Base-by-base conservation (phyloP, 441 rosid genomes). In the Erodium trifolium region DNA sequence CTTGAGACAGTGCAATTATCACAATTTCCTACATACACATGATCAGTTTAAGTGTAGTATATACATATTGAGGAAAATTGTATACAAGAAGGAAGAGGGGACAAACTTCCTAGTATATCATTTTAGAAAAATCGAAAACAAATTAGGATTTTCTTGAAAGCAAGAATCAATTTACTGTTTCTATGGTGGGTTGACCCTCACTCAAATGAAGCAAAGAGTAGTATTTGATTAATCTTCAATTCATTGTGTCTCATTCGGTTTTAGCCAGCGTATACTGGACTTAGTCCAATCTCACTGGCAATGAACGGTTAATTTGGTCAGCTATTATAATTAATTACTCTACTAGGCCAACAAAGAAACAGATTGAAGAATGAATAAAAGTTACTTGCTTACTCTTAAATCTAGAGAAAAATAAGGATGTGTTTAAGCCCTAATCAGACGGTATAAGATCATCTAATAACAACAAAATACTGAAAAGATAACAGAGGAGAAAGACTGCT, bases 21-120 rank as follows among this genome's bases (percentile, higher is more conserved):
- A 75, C 87, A 83, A 73, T 83, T 83, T 83, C 87, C 87, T 83
- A 71, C 41, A 67, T 39, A 45, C 27, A 51, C 3, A 69, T 35
- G 66, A 19, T 29, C 45, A 70, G 27, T 45, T 63, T 14, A 37
- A 65, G n/a, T 59, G 64, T 29, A 11, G 53, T 43, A 17, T 23
- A 69, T 18, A 19, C 63, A 57, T 16, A 57, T 17, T 17, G 23
- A 57, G 29, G 27, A 17, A 18, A 59, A 59, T 59, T 19, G 12
- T 2, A 59, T 59, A 18, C 64, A 0, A 57, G 23, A 19, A 59
- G 64, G 29, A 59, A 59, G 64, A 59, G 64, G n/a, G 64, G 11
- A 59, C 19, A 16, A 8, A 18, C 10, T 23, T 59, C 18, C 31
- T 59, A 11, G 19, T 59, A 18, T 59, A 59, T 19, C 19, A 19